Conservation (phyloP, 148 eudicot species). For the Cornus suecica region DNA sequence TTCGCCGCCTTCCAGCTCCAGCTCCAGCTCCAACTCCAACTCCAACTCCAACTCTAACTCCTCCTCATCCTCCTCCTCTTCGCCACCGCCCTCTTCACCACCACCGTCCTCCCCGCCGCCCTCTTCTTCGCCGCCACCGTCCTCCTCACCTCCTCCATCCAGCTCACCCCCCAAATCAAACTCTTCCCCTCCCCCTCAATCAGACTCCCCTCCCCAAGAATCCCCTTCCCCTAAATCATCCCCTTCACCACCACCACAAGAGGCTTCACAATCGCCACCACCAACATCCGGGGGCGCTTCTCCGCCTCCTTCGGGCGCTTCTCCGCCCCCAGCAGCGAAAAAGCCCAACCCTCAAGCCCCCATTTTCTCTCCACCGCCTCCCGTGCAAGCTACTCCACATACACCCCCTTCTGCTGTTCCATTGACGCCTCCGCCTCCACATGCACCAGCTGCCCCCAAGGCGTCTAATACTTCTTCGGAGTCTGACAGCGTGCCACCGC, state of each 20-base stretch:
- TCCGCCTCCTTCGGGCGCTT: background rate
- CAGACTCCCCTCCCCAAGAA: background rate
- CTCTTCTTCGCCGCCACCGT: background rate
- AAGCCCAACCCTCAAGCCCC: background rate
- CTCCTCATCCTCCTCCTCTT: background rate
- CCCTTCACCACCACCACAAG: background rate
- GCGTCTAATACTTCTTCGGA: background rate
- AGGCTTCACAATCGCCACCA: background rate
- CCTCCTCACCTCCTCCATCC: background rate
- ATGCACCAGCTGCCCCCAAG: background rate
- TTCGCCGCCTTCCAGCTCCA: constrained; percentile 11
- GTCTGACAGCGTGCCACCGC: background rate
- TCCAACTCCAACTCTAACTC: constrained; percentile 16
- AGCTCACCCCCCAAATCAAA: background rate
- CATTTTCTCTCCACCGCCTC: background rate
- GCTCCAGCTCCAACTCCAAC: constrained; percentile 9
- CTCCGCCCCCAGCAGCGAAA: background rate
- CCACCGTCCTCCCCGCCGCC: constrained; percentile 21
- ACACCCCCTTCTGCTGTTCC: background rate
- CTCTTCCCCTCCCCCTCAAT: background rate
- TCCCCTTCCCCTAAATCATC: background rate
- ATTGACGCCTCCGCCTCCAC: background rate
- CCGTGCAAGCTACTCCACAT: background rate
- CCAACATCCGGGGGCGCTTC: background rate
- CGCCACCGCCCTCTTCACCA: background rate